Percentiles rank a stretch among this genome's conserved stretches.
Conservation (phyloP, 2,329 filamentous ascomycete species). For the Pseudogymnoascus sp. region DNA sequence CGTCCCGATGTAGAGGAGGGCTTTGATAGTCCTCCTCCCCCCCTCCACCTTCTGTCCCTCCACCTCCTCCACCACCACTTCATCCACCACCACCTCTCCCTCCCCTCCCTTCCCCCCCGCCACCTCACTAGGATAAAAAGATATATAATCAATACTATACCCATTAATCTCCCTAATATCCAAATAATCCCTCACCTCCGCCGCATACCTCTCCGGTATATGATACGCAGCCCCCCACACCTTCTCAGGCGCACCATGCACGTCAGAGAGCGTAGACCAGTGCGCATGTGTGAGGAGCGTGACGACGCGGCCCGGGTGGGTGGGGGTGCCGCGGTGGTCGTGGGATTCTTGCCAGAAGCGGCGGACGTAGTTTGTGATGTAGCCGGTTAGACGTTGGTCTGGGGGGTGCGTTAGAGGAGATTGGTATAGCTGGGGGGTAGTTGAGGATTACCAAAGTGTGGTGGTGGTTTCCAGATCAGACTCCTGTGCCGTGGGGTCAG, state of each 20-base stretch:
- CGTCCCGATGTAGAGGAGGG: conserved; percentile 88
- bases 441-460: conserved; percentile 73
- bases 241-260: conserved; percentile 53
- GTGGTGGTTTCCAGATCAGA: conserved; percentile 96
- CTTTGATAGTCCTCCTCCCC: conserved; percentile 32
- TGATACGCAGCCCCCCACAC: conserved; percentile 95
- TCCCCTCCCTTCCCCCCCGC: conserved; percentile 16
- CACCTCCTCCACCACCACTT: no score
- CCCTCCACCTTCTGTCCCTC: background rate
- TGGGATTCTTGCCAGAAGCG: conserved; percentile 99
- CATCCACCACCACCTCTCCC: background rate
- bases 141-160: conserved; percentile 86
- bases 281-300: conserved; percentile 80
- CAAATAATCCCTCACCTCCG: conserved; percentile 79
- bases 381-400: conserved; percentile 83
- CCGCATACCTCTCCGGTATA: conserved; percentile 62
- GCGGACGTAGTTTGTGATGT: conserved; percentile 87
- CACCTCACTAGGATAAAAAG: conserved; percentile 57
- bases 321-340: conserved; percentile 88
- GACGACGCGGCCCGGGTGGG: conserved; percentile 80
- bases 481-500: conserved; percentile 49
- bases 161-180: conserved; percentile 97
- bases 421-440: background rate
- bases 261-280: conserved; percentile 68
- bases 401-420: background rate